Evolutionary conservation across 257 asterid genomes (phyloP), one percentile per base, ranked within the genome.

Genomic region (Datura wrightii): DNA sequence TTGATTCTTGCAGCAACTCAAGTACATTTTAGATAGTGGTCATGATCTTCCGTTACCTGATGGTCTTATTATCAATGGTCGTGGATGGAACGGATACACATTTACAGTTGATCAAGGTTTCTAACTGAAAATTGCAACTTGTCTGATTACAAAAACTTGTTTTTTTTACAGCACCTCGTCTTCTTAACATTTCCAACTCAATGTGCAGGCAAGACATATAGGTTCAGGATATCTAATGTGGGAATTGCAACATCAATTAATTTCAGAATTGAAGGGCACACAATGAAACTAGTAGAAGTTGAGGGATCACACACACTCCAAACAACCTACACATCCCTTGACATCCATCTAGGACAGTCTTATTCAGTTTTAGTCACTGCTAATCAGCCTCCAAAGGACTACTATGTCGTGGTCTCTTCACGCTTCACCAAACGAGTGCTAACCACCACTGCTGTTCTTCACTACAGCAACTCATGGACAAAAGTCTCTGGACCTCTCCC

Each of bases 271-370:
- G 93, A 97, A 85, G 99, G 98, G 16, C 98, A 97, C 89, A 39
- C 56, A 13, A 89, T 97, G 99, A 93, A 92, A 81, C 95, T 95
- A 50, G 90, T 95, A n/a, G 98, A 97, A 91, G 98, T 90, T 4
- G 99, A 97, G 90, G 99, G 99, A 80, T 97, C 99, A 39, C 99
- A 97, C 86, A 95, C 99, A 3, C 84, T 94, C 39, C 99, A 97
- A 86, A 95, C 89, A 80, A 76, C 69, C 19, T 97, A 94, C 89
- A 50, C 94, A 55, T 88, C 98, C 42, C 92, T 97, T 3, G 99
- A 97, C 82, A 48, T 97, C 85, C 98, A 94, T 89, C 83, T 94
- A 36, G 99, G 98, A 37, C 98, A 97, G 83, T 95, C 99, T 50
- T 93, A 89, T 88, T 93, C 99, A 5, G 97, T 97, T 83, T 90